Conservation (phyloP, 306 rosid genomes). For the Dalbergia cochinchinensis region DNA sequence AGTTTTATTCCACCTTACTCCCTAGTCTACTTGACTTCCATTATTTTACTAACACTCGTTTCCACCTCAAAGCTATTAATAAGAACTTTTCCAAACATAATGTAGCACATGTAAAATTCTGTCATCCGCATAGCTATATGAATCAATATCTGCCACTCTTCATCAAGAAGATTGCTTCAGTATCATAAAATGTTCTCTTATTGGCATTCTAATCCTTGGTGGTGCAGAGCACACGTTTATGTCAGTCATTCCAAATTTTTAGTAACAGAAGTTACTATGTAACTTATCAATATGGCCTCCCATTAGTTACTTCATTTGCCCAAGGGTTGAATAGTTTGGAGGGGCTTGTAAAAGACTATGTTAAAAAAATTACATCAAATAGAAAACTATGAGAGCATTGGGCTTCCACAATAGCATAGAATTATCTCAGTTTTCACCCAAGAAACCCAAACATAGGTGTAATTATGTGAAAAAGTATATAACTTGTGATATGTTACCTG, state of each 20-base stretch:
- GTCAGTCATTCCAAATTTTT: conserved; percentile 12
- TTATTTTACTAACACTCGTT: conserved; percentile 6
- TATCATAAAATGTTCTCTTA: conserved; percentile 2
- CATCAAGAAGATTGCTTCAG: neutral
- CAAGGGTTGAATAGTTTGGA: conserved; percentile 16
- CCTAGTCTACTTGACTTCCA: conserved; percentile 20
- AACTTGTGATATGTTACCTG: conserved; percentile 63
- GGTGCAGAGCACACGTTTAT: neutral
- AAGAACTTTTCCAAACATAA: neutral
- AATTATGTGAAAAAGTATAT: neutral
- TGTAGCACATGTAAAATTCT: neutral
- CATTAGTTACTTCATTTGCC: conserved; percentile 10
- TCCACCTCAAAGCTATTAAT: neutral
- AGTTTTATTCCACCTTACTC: neutral
- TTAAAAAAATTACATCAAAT: conserved; percentile 14
- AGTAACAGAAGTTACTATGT: neutral
- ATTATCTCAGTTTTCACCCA: neutral
- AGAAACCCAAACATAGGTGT: conserved; percentile 3
- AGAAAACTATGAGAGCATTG: conserved; percentile 22
- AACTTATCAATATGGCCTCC: neutral
- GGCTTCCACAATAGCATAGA: conserved; percentile 21
- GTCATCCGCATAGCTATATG: neutral
- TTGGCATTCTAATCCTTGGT: conserved; percentile 19
- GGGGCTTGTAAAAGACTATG: neutral
- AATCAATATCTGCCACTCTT: conserved; percentile 6